Base-by-base conservation (phyloP, 192 early-diverging fungal genomes). In the Podila epicladia region DNA sequence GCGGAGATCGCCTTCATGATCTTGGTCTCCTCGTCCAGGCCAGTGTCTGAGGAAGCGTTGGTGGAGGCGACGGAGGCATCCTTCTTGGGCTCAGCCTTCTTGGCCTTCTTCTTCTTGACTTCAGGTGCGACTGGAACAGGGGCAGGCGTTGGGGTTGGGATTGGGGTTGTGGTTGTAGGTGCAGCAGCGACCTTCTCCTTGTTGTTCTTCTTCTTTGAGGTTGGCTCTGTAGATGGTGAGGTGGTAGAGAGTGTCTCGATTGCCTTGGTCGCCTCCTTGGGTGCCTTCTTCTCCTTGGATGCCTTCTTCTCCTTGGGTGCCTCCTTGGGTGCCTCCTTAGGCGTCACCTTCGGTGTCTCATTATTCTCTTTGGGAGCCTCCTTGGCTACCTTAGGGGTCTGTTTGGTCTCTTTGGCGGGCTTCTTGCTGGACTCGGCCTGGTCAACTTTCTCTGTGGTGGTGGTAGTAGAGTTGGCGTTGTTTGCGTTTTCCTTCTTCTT, bases 1-100 rank as follows among this genome's bases (percentile, higher is more conserved):
- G 59, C 69, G 7, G 60, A 59, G 38, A 73, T 57, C 41, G 51
- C 58, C 58, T 61, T 73, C 72, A 73, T 73, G 58, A 66, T 73
- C 20, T 65, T 45, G 41, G 41, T 45, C 41, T 45, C 41, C 41
- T 45, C 41, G 41, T 45, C 41, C 41, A 45, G 15, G 3, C 41
- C 41, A 4, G 41, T 8, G 13, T 45, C 41, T 8, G 41, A 45
- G 15, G 41, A 45, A 15, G 15, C 41, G 15, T 45, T 11, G 0
- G 41, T 45, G 41, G 41, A 15, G 41, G 41, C 41, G 41, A 17
- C 41, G 13, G 41, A 45, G 41, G 41, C 41, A 4, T 45, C 41
- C 15, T 45, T 45, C 41, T 45, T 45, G 22, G 53, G 20, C 8
- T 55, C 53, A 22, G 53, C n/a, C 53, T 55, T 55, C 53, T 55